phyloP scores from a whole-genome alignment of 352 stramenopile genomes.

The Saprolegnia parasitica region DNA sequence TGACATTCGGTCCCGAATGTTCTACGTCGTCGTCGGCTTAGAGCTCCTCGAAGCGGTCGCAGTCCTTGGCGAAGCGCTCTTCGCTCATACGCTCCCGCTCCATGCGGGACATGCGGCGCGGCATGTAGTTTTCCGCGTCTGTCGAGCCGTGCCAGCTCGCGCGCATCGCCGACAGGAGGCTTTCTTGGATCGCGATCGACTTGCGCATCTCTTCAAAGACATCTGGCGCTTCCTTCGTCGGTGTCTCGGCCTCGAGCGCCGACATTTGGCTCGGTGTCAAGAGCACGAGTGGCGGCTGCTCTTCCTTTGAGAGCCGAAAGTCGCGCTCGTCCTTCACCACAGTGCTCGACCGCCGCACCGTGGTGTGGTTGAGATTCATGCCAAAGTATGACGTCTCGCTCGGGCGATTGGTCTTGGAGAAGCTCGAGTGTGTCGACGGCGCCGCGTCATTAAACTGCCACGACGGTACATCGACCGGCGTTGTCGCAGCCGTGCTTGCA shows the following conservation, averaged over 20 bases:
- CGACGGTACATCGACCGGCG: neutral
- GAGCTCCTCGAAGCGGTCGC: conserved; percentile 25
- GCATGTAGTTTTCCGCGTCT: conserved; percentile 16
- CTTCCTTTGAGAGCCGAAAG: conserved; percentile 19
- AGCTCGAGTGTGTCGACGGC: neutral
- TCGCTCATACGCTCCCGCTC: conserved; percentile 1
- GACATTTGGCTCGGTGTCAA: neutral
- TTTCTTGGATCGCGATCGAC: conserved; percentile 30
- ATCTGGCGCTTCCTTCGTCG: neutral
- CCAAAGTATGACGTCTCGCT: conserved; percentile 12
- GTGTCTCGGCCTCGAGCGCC: neutral
- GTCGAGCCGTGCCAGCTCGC: conserved; percentile 24
- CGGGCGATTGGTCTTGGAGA: conserved; percentile 7
- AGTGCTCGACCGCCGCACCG: neutral
- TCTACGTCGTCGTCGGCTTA: neutral
- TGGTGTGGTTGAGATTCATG: conserved; percentile 5
- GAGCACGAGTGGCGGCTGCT: conserved; percentile 7
- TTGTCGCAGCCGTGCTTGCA: neutral
- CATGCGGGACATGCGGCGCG: conserved; percentile 8
- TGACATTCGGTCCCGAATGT: neutral
- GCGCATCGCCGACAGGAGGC: conserved; percentile 24
- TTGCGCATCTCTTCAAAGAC: conserved; percentile 30
- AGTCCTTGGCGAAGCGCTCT: conserved; percentile 20
- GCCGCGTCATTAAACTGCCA: neutral
- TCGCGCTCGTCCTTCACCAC: neutral